Conservation (phyloP, 495 filamentous ascomycete species). For the Rhypophila decipiens region DNA sequence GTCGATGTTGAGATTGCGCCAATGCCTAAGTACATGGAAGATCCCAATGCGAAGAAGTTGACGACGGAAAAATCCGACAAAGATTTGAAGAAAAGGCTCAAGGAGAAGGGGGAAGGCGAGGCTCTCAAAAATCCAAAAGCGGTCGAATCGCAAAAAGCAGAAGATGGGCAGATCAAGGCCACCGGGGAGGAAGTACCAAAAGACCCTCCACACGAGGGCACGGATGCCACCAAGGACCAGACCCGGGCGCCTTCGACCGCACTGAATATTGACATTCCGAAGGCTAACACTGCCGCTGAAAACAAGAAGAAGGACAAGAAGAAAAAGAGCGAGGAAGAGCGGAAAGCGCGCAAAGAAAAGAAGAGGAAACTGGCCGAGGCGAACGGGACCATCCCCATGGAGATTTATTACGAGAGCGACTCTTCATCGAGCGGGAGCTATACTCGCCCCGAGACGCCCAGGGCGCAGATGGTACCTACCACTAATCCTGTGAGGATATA, state of each 20-base stretch:
- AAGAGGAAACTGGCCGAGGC: constrained; percentile 72
- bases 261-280: constrained; percentile 14
- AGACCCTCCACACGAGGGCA: constrained; percentile 22
- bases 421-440: constrained; percentile 22
- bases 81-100: constrained; percentile 57
- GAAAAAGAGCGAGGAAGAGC: constrained; percentile 80
- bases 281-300: constrained; percentile 18
- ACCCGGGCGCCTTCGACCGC: background rate
- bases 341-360: constrained; percentile 80
- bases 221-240: constrained; percentile 7
- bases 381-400: constrained; percentile 74
- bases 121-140: constrained; percentile 58
- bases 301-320: constrained; percentile 78
- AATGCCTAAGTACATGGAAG: constrained; percentile 49
- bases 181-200: constrained; percentile 34
- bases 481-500: constrained; percentile 92
- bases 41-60: constrained; percentile 15
- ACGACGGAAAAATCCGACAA: constrained; percentile 42
- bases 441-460: constrained; percentile 29
- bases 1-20: constrained; percentile 94
- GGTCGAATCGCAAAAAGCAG: constrained; percentile 50
- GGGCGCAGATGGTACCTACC: constrained; percentile 61
- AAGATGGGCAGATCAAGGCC: constrained; percentile 30
- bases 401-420: constrained; percentile 58
- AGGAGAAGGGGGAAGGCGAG: constrained; percentile 63